Conservation (phyloP, 768 basidiomycete species). For the Boletus bicolor region DNA sequence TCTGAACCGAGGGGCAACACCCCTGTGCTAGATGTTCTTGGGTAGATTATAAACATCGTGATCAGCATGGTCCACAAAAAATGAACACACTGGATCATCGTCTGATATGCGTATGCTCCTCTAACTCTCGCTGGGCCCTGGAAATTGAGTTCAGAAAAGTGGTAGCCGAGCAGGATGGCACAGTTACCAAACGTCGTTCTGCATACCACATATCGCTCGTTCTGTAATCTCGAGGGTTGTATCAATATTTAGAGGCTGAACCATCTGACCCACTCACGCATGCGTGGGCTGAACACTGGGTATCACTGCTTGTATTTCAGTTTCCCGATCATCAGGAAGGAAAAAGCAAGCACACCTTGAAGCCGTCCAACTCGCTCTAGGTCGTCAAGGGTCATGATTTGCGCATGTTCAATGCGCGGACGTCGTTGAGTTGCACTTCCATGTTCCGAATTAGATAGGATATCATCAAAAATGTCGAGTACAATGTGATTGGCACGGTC, state of each 20-base stretch:
- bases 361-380: constrained; percentile 64
- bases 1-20: constrained; percentile 85
- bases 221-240: constrained; percentile 32
- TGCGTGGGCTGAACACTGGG: constrained; percentile 93
- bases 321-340: neutral
- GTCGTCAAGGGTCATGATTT: constrained; percentile 75
- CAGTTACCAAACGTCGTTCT: constrained; percentile 64
- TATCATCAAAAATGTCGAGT: constrained; percentile 76
- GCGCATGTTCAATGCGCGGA: constrained; percentile 89
- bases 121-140: constrained; percentile 80
- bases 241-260: neutral
- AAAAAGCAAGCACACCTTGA: constrained; percentile 50
- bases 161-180: constrained; percentile 1
- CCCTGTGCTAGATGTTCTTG: constrained; percentile 48
- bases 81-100: constrained; percentile 58
- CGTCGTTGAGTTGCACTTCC: constrained; percentile 43
- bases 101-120: constrained; percentile 88
- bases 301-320: constrained; percentile 54
- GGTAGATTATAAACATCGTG: neutral
- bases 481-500: constrained; percentile 84
- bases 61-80: neutral
- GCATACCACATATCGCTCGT: constrained; percentile 94
- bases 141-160: neutral
- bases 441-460: constrained; percentile 36
- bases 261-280: constrained; percentile 49